phyloP scores from a whole-genome alignment of 1,284 basidiomycete species.

The Ceratobasidium sp. region DNA sequence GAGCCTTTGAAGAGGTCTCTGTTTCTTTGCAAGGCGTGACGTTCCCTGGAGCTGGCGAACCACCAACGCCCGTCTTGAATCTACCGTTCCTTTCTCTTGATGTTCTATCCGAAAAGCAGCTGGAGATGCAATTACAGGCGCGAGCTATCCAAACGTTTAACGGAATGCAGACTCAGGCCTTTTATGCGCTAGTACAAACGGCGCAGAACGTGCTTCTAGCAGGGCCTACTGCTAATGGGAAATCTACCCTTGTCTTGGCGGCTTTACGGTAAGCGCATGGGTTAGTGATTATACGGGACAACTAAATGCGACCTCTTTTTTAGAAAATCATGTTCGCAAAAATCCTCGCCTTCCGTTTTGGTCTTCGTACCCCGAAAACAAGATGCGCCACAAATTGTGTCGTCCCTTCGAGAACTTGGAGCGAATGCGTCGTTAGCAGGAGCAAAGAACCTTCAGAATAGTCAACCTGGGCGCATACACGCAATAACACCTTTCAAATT shows the following conservation, averaged over 20 bases:
- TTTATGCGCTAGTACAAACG: constrained; percentile 87
- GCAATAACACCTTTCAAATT: constrained; percentile 26
- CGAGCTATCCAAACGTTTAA: constrained; percentile 75
- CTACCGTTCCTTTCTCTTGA: constrained; percentile 83
- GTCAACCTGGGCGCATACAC: constrained; percentile 24
- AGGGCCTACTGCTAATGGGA: constrained; percentile 86
- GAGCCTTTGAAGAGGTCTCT: constrained; percentile 82
- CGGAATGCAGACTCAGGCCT: constrained; percentile 90
- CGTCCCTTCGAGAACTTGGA: constrained; percentile 50
- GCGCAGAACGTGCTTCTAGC: constrained; percentile 82
- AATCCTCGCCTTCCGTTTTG: constrained; percentile 57
- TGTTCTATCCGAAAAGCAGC: constrained; percentile 65
- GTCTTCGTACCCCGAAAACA: constrained; percentile 61
- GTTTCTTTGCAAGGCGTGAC: constrained; percentile 78
- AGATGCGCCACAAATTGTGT: constrained; percentile 46
- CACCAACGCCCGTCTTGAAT: constrained; percentile 80
- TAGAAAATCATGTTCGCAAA: constrained; percentile 67
- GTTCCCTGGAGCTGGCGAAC: constrained; percentile 80
- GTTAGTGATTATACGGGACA: constrained; percentile 50
- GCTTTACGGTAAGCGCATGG: constrained; percentile 73
- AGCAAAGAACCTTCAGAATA: constrained; percentile 3
- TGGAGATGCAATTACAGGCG: constrained; percentile 65
- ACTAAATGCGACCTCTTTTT: constrained; percentile 3
- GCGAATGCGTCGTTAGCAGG: constrained; percentile 51
- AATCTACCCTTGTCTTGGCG: constrained; percentile 80